Conservation (phyloP, 768 basidiomycete species). For the Russula olivacea region DNA sequence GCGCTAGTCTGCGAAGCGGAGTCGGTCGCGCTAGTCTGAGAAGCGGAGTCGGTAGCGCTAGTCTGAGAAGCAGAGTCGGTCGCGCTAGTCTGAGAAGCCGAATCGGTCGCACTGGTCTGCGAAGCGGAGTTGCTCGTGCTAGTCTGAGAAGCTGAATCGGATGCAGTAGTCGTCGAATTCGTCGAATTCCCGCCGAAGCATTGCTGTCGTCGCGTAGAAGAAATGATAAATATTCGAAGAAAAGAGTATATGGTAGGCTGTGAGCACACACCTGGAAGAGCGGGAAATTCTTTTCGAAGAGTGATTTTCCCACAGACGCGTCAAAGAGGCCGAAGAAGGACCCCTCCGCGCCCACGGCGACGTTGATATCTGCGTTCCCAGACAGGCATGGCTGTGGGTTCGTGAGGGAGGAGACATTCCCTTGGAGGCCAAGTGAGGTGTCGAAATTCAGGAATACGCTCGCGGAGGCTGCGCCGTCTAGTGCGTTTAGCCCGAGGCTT, state of each 20-base stretch:
- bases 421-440: not conserved
- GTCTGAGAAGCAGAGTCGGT: too few species aligned
- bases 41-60: too few species aligned
- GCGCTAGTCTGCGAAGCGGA: too few species aligned
- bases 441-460: constrained; percentile 8
- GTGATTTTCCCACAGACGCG: not conserved
- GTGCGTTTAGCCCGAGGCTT: constrained; percentile 3
- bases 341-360: not conserved
- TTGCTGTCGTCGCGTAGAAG: not conserved
- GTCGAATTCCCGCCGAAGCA: not conserved
- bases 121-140: too few species aligned
- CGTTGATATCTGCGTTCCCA: not conserved
- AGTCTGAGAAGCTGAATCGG: too few species aligned
- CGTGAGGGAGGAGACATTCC: not conserved
- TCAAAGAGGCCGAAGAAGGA: constrained; percentile 2
- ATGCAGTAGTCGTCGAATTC: too few species aligned
- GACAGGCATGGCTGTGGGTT: constrained; percentile 5
- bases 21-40: too few species aligned
- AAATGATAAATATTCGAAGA: not conserved
- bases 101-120: too few species aligned
- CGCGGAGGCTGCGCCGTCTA: not conserved
- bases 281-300: constrained; percentile 4
- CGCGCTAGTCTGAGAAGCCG: too few species aligned
- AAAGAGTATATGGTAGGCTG: not conserved
- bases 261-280: constrained; percentile 1